phyloP scores from a whole-genome alignment of 805 yeast genomes.

The Zygosaccharomyces rouxii region DNA sequence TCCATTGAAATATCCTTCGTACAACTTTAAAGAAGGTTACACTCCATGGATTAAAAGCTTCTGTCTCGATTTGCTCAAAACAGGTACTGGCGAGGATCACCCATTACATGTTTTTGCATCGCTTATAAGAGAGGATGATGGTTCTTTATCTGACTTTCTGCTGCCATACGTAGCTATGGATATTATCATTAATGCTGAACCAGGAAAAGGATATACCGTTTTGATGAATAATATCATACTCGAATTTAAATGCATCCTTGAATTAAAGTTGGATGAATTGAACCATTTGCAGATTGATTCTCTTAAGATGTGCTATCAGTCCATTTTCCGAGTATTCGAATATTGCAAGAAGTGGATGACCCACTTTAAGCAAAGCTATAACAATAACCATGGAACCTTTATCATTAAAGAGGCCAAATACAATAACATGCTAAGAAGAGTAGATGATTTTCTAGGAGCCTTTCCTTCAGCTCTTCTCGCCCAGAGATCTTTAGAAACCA shows the following conservation, averaged over 20 bases:
- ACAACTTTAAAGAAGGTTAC: slow-evolving; percentile 49
- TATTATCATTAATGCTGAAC: slow-evolving; percentile 50
- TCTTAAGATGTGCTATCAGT: slow-evolving; percentile 60
- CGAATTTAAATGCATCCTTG: slow-evolving; percentile 61
- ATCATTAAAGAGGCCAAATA: slow-evolving; percentile 25
- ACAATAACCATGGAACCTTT: slow-evolving; percentile 27
- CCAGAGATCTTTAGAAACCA: slow-evolving; percentile 72
- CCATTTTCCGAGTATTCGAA: slow-evolving; percentile 75
- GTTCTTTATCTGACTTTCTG: slow-evolving; percentile 61
- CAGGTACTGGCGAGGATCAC: slow-evolving; percentile 32
- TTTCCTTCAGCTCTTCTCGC: slow-evolving; percentile 74
- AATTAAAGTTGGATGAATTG: slow-evolving; percentile 40
- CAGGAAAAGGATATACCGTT: slow-evolving; percentile 38
- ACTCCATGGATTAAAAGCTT: slow-evolving; percentile 69
- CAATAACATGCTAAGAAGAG: slow-evolving; percentile 32
- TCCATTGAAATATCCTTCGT: slow-evolving; percentile 59
- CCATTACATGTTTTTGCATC: slow-evolving; percentile 62
- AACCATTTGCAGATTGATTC: slow-evolving; percentile 57
- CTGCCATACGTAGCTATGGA: slow-evolving; percentile 73
- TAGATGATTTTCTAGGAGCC: slow-evolving; percentile 45
- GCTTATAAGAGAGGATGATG: slow-evolving; percentile 64
- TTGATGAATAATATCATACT: slow-evolving; percentile 42
- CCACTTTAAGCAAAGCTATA: slow-evolving; percentile 36
- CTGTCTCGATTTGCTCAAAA: slow-evolving; percentile 58
- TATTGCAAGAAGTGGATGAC: slow-evolving; percentile 75